Evolutionary conservation across 148 eudicot species (phyloP), one percentile per base, ranked within the genome.

Genomic region (Nepenthes mirabilis): DNA sequence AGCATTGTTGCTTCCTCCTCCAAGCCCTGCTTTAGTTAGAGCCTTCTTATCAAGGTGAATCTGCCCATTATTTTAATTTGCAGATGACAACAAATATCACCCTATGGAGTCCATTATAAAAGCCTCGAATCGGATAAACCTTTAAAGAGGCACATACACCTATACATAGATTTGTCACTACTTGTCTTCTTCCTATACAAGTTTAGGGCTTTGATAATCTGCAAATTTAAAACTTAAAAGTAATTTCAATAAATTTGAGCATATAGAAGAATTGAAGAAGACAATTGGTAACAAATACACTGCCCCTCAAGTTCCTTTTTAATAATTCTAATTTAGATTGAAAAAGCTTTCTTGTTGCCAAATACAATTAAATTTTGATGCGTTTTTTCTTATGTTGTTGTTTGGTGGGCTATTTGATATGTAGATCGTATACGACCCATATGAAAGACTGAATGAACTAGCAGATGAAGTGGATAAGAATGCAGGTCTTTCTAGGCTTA

Each of bases 1-100:
- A 62, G 98, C 98, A 65, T 93, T 93, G 65, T 96, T 86, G 70
- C 98, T 93, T 59, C 98, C 98, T 59, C 96, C 98, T 32, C 96
- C 96, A 53, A 93, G 88, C 43, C 98, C 98, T 43, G 98, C 98
- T 52, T 96, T 96, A 0, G 98, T 93, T 1, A 96, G 98, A 64
- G 88, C 98, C 75, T 81, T 93, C 79, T 93, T 93, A 66, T 88
- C 96, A 37, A 93, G 81, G 76, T 93, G 98, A 69, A 93, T 77
- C 98, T 93, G 70, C 55, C 64, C 47, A 68, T 6, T 49, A 51
- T 61, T 34, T 33, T 59, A 47, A 49, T 57, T 66, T 32, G 9
- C 36, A 14, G 59, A 43, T 5, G 56, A 62, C 14, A 37, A 48
- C 8, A 43, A 49, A 40, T 1, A 14, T 43, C 60, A 34, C 3